Evolutionary conservation across 2,329 filamentous ascomycete genomes (phyloP).

Genomic region (Chalaropsis ovoidea): DNA sequence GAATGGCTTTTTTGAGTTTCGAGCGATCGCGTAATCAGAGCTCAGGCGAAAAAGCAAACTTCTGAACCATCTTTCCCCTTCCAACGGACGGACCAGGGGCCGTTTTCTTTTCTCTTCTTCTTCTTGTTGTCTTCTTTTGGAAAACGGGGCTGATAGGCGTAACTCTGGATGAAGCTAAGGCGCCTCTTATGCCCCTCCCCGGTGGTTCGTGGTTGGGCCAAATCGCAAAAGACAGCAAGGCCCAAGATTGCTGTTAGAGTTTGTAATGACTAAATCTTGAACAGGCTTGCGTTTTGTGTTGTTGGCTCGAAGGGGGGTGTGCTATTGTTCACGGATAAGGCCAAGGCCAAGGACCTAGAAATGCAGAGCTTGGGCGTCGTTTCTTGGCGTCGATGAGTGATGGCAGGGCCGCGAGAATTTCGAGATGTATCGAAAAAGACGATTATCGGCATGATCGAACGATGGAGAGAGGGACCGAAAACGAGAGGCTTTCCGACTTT

Average conservation of each 20-base stretch:
- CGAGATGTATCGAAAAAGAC: too few relatives aligned
- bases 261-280: background rate
- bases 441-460: too few relatives aligned
- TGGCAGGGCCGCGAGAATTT: too few relatives aligned
- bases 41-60: background rate
- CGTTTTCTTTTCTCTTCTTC: background rate
- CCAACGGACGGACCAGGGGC: background rate
- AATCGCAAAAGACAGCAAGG: background rate
- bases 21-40: background rate
- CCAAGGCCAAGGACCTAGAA: background rate
- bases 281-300: background rate
- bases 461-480: too few relatives aligned
- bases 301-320: background rate
- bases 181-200: background rate
- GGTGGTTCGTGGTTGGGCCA: background rate
- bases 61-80: background rate
- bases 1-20: slow-evolving; percentile 6
- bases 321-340: background rate
- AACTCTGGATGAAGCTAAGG: background rate
- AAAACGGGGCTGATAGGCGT: slow-evolving; percentile 8
- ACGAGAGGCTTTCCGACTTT: too few relatives aligned
- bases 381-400: too few relatives aligned
- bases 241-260: background rate
- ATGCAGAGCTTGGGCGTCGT: too few relatives aligned
- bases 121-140: too few relatives aligned